Evolutionary conservation across 768 basidiomycete species (phyloP).

Genomic region (Sporobolomyces phaffii): DNA sequence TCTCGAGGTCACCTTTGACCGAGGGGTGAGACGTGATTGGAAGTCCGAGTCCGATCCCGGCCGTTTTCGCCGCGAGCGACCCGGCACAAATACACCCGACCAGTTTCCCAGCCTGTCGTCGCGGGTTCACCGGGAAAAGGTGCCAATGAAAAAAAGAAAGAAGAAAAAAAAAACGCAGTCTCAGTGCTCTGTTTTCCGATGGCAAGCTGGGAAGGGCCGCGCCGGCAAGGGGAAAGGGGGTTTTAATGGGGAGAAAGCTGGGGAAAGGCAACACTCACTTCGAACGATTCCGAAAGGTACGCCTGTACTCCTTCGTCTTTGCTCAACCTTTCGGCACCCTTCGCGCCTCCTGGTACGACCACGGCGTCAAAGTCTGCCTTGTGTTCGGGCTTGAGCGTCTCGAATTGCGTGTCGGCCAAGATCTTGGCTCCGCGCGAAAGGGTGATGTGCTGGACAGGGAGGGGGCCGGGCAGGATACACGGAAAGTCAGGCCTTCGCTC

Average conservation of each 20-base stretch:
- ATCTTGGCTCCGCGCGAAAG: conserved; percentile 33
- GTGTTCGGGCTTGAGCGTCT: conserved; percentile 21
- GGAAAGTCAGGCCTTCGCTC: too few relatives aligned
- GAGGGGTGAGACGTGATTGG: conserved; percentile 33
- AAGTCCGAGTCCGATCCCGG: conserved; percentile 27
- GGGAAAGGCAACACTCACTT: background rate
- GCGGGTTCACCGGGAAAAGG: background rate
- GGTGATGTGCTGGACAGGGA: conserved; percentile 28
- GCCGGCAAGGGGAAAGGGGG: too few relatives aligned
- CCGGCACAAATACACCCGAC: conserved; percentile 37
- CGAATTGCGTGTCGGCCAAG: conserved; percentile 34
- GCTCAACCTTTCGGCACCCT: conserved; percentile 35
- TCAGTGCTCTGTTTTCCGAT: too few relatives aligned
- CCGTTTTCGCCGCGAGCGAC: conserved; percentile 31
- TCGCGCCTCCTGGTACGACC: conserved; percentile 34
- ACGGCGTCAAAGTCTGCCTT: conserved; percentile 34
- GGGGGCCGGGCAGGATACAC: too few relatives aligned
- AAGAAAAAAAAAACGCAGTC: background rate
- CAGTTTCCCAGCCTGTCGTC: conserved; percentile 21
- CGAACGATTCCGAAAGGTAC: conserved; percentile 13
- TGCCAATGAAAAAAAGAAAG: background rate
- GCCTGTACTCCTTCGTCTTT: conserved; percentile 13
- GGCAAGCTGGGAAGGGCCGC: too few relatives aligned
- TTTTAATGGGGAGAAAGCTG: too few relatives aligned
- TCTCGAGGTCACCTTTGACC: conserved; percentile 34